Evolutionary conservation across 202 grass and related monocot species (phyloP).

Genomic region (Cymbopogon flexuosus): DNA sequence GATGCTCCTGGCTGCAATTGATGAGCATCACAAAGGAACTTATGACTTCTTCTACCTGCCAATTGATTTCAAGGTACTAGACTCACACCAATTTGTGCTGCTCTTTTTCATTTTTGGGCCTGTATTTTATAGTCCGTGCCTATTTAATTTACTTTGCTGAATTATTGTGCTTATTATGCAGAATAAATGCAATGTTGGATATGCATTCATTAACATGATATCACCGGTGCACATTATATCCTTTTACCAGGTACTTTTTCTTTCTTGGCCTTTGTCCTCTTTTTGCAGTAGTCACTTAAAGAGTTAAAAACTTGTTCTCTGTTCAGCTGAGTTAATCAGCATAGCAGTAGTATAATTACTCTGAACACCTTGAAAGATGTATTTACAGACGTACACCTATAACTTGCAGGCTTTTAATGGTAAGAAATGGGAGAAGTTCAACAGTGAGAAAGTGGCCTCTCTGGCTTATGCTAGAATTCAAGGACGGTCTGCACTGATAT

Average conservation of each 20-base stretch:
- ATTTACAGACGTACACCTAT: background rate
- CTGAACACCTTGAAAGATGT: constrained; percentile 9
- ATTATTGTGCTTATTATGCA: constrained; percentile 31
- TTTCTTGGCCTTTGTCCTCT: background rate
- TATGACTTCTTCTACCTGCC: constrained; percentile 98
- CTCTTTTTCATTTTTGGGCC: constrained; percentile 30
- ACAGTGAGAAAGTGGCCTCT: constrained; percentile 95
- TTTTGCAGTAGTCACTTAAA: constrained; percentile 3
- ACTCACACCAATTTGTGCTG: background rate
- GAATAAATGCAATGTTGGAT: constrained; percentile 99
- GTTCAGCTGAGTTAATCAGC: background rate
- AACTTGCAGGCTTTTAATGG: constrained; percentile 74
- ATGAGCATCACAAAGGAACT: constrained; percentile 81
- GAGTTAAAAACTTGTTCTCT: background rate
- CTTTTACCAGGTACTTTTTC: constrained; percentile 69
- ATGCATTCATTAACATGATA: constrained; percentile 97
- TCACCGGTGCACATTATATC: constrained; percentile 73
- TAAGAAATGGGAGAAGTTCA: constrained; percentile 99
- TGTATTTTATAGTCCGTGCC: background rate
- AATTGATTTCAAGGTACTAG: constrained; percentile 92
- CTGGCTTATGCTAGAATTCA: constrained; percentile 95
- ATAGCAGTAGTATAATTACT: background rate
- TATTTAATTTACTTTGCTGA: constrained; percentile 1
- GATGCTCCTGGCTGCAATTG: constrained; percentile 91
- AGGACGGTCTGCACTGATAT: constrained; percentile 68